A percentile compares a stretch with the other conserved stretches of the same genome.
These are phyloP conservation scores for Medicago lupulina DNA, from an alignment of 306 rosid species.

Conservation along the genomic window DNA sequence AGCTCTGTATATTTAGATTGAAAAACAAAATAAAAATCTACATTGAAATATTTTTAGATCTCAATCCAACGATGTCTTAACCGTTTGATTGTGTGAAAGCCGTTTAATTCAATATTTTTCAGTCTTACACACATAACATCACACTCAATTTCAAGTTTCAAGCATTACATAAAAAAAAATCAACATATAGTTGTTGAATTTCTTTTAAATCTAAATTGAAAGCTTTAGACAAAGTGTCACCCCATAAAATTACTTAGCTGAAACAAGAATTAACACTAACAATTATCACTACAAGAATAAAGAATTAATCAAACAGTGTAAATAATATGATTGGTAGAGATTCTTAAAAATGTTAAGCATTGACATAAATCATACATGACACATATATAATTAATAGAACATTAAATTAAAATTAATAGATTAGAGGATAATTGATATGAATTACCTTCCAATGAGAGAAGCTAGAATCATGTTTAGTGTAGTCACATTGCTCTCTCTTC, in stretches of 20 bases:
- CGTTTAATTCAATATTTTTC: background rate
- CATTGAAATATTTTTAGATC: background rate
- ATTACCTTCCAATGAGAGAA: constrained; percentile 82
- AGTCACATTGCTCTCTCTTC: constrained; percentile 72
- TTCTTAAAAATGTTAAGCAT: background rate
- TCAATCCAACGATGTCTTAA: background rate
- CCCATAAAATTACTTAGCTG: background rate
- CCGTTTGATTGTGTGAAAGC: background rate
- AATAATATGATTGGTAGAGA: background rate
- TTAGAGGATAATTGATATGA: constrained; percentile 2
- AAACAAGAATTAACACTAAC: background rate
- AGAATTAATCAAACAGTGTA: background rate
- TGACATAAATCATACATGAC: background rate
- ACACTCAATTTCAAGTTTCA: background rate
- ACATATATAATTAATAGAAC: background rate
- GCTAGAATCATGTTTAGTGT: constrained; percentile 67
- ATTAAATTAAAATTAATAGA: background rate
- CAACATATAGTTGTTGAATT: background rate
- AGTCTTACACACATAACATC: background rate
- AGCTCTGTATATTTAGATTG: background rate
- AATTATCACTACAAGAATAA: background rate
- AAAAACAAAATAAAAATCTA: background rate
- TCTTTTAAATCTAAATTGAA: background rate
- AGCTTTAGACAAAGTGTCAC: background rate
- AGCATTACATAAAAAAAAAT: background rate